A percentile compares a stretch with the other conserved stretches of the same genome.
These are phyloP conservation scores for Cyberlindnera veronae DNA, from an alignment of 805 yeast genomes.

Conservation along the genomic window DNA sequence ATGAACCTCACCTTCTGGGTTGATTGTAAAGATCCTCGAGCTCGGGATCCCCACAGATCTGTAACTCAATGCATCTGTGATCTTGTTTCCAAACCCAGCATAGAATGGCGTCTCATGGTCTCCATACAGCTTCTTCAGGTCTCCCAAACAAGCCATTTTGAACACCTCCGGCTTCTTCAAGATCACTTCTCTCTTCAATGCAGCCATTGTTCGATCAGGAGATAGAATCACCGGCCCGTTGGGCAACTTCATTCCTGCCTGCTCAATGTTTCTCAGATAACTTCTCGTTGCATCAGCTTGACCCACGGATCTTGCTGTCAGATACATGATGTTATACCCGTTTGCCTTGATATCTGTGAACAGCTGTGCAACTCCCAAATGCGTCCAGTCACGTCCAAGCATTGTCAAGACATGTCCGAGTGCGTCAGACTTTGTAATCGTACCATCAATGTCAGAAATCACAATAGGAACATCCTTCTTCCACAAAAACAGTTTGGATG, in stretches of 20 bases:
- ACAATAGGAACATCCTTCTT: slow-evolving; percentile 81
- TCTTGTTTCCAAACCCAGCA: slow-evolving; percentile 96
- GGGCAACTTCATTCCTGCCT: slow-evolving; percentile 73
- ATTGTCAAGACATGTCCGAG: slow-evolving; percentile 91
- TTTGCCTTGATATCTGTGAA: slow-evolving; percentile 83
- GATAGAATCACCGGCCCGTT: slow-evolving; percentile 90
- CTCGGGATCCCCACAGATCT: slow-evolving; percentile 92
- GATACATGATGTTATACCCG: slow-evolving; percentile 90
- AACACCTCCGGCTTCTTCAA: slow-evolving; percentile 96
- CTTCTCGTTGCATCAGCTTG: slow-evolving; percentile 90
- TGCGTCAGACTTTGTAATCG: slow-evolving; percentile 96
- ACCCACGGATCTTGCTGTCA: slow-evolving; percentile 94
- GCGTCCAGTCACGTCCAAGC: slow-evolving; percentile 98
- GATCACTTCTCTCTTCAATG: slow-evolving; percentile 85
- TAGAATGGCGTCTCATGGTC: slow-evolving; percentile 74
- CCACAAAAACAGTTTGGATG: slow-evolving; percentile 80
- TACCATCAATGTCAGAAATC: slow-evolving; percentile 96
- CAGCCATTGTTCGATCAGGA: slow-evolving; percentile 97
- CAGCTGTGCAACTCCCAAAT: slow-evolving; percentile 87
- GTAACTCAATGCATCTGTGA: slow-evolving; percentile 94
- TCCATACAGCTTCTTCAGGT: slow-evolving; percentile 69
- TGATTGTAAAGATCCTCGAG: slow-evolving; percentile 91
- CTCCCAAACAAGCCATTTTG: slow-evolving; percentile 94
- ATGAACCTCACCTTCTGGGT: slow-evolving; percentile 95
- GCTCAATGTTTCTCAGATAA: slow-evolving; percentile 73